Percentiles rank a stretch among this genome's conserved stretches.
Evolutionary conservation across 768 basidiomycete species (phyloP).

Genomic region (Rhizopogon salebrosus): DNA sequence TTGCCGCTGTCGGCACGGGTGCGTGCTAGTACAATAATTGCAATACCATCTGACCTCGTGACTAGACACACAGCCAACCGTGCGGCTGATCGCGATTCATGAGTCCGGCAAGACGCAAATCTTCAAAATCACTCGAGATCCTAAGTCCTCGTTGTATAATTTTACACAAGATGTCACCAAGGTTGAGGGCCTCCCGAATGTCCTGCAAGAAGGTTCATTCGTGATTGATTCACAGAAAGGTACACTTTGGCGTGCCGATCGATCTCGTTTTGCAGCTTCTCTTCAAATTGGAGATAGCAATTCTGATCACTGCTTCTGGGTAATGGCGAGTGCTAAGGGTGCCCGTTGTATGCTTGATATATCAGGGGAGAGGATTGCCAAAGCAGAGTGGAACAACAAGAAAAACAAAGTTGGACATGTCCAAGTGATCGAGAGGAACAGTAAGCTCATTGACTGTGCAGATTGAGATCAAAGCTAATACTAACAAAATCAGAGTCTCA

Average conservation of each 20-base stretch:
- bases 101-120: slow-evolving; percentile 56
- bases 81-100: slow-evolving; percentile 61
- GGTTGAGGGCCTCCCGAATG: slow-evolving; percentile 37
- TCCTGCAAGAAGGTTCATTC: slow-evolving; percentile 44
- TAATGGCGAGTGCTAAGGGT: slow-evolving; percentile 54
- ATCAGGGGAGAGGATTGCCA: slow-evolving; percentile 61
- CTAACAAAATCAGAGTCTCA: slow-evolving; percentile 34
- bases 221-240: slow-evolving; percentile 56
- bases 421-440: slow-evolving; percentile 56
- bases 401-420: slow-evolving; percentile 43
- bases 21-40: slow-evolving; percentile 38
- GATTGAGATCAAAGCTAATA: neutral
- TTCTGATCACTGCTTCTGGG: slow-evolving; percentile 32
- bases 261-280: slow-evolving; percentile 36
- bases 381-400: slow-evolving; percentile 58
- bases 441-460: slow-evolving; percentile 32
- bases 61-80: slow-evolving; percentile 38
- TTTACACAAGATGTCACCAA: slow-evolving; percentile 28
- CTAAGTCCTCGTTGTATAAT: slow-evolving; percentile 32
- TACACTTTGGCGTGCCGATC: slow-evolving; percentile 35
- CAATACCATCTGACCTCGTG: neutral
- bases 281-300: slow-evolving; percentile 18
- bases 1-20: slow-evolving; percentile 35
- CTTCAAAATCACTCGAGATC: slow-evolving; percentile 42
- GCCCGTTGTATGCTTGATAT: slow-evolving; percentile 53